Conservation (phyloP, 257 asterid species). For the Osmanthus fragrans region DNA sequence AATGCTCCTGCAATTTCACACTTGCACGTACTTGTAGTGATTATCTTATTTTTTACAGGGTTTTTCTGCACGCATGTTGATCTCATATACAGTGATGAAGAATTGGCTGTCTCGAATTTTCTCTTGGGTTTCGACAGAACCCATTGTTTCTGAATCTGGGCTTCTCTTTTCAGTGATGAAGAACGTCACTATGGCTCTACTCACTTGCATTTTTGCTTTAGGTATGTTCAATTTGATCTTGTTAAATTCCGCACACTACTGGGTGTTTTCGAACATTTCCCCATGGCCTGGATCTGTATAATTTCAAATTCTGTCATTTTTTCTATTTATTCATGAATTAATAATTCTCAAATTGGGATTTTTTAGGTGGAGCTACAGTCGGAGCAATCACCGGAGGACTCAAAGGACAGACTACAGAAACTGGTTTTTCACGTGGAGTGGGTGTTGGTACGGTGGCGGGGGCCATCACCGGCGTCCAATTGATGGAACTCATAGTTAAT, state of each 20-base stretch:
- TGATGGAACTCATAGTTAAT: slow-evolving; percentile 66
- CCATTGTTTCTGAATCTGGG: slow-evolving; percentile 28
- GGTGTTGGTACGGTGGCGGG: slow-evolving; percentile 90
- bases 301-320: not conserved
- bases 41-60: slow-evolving; percentile 4
- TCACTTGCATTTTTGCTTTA: slow-evolving; percentile 61
- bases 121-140: slow-evolving; percentile 27
- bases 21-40: not conserved
- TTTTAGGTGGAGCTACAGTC: slow-evolving; percentile 66
- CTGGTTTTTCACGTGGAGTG: slow-evolving; percentile 79
- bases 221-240: slow-evolving; percentile 36
- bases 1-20: slow-evolving; percentile 24
- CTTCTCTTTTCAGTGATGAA: slow-evolving; percentile 38
- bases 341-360: not conserved
- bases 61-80: slow-evolving; percentile 25
- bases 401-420: slow-evolving; percentile 94
- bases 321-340: not conserved
- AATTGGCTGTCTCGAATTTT: slow-evolving; percentile 38
- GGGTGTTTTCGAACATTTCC: slow-evolving; percentile 8
- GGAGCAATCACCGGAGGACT: slow-evolving; percentile 82
- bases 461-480: slow-evolving; percentile 81
- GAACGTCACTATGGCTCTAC: slow-evolving; percentile 43
- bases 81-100: slow-evolving; percentile 27
- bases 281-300: not conserved
- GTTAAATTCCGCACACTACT: not conserved